Evolutionary conservation across 768 basidiomycete genomes (phyloP).

Genomic region (Amanita fuliginea): DNA sequence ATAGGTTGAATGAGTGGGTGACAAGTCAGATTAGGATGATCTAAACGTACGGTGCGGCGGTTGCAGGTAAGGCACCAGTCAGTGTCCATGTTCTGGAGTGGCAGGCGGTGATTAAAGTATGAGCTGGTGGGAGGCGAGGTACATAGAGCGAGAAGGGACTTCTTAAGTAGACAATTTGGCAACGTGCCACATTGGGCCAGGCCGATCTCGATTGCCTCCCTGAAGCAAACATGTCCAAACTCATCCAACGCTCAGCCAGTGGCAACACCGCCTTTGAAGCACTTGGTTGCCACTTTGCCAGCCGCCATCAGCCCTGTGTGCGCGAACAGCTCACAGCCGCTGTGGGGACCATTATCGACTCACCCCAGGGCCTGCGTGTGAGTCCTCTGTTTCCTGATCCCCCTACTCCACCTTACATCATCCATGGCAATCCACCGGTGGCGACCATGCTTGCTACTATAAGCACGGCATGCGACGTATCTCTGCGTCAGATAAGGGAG

Average conservation of each 20-base stretch:
- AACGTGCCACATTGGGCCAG: not conserved
- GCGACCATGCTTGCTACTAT: not conserved
- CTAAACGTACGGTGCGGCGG: slow-evolving; percentile 37
- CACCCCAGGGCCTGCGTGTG: not conserved
- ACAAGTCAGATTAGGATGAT: not conserved
- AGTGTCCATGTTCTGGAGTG: slow-evolving; percentile 39
- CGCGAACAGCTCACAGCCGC: not conserved
- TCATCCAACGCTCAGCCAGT: not conserved
- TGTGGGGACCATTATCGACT: not conserved
- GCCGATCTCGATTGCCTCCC: slow-evolving; percentile 1
- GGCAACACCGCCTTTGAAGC: not conserved
- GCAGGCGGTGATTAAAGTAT: slow-evolving; percentile 2
- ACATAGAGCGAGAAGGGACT: slow-evolving; percentile 6
- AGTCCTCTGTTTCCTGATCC: not conserved
- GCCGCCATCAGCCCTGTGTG: no score
- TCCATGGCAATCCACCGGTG: no score
- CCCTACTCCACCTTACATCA: not conserved
- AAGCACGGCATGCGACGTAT: no score
- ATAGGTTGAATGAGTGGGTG: slow-evolving; percentile 11
- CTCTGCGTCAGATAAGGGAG: not conserved
- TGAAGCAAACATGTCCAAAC: not conserved
- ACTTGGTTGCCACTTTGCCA: not conserved
- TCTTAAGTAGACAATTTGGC: slow-evolving; percentile 12
- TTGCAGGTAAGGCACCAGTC: slow-evolving; percentile 67
- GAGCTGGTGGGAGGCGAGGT: slow-evolving; percentile 12